phyloP scores from a whole-genome alignment of 352 stramenopile genomes.

The Nothophytophthora sp. region DNA sequence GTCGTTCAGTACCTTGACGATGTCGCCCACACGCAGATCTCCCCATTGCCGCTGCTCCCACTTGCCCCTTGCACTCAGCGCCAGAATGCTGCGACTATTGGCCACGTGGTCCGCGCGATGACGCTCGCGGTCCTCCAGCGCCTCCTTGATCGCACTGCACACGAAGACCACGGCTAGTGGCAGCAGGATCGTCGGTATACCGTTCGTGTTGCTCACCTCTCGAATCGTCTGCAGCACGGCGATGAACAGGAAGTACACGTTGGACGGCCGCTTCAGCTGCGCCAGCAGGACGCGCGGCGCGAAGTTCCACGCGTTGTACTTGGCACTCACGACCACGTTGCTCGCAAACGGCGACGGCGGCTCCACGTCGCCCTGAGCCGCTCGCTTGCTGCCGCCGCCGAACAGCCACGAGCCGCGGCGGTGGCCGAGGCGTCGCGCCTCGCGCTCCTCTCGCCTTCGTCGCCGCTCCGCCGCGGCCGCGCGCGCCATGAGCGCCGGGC shows the following conservation, averaged over 20 bases:
- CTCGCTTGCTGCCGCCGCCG: slow-evolving; percentile 12
- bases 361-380: slow-evolving; percentile 18
- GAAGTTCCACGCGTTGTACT: slow-evolving; percentile 86
- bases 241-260: slow-evolving; percentile 89
- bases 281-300: slow-evolving; percentile 68
- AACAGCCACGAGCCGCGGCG: slow-evolving; percentile 24
- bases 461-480: slow-evolving; percentile 21
- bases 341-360: slow-evolving; percentile 39
- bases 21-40: slow-evolving; percentile 80
- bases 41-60: slow-evolving; percentile 64
- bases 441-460: slow-evolving; percentile 18
- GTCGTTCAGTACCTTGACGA: slow-evolving; percentile 73
- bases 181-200: slow-evolving; percentile 79
- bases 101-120: slow-evolving; percentile 71
- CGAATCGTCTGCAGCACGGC: slow-evolving; percentile 80
- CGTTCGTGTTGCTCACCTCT: slow-evolving; percentile 85
- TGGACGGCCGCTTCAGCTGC: slow-evolving; percentile 74
- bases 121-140: slow-evolving; percentile 79
- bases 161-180: slow-evolving; percentile 79
- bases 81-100: slow-evolving; percentile 65
- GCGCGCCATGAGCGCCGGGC: slow-evolving; percentile 25
- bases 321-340: slow-evolving; percentile 81
- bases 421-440: slow-evolving; percentile 15
- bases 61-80: slow-evolving; percentile 37
- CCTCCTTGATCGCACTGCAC: slow-evolving; percentile 82